Base-by-base conservation (phyloP, 352 stramenopile species). In the Thraustochytrium sp. region DNA sequence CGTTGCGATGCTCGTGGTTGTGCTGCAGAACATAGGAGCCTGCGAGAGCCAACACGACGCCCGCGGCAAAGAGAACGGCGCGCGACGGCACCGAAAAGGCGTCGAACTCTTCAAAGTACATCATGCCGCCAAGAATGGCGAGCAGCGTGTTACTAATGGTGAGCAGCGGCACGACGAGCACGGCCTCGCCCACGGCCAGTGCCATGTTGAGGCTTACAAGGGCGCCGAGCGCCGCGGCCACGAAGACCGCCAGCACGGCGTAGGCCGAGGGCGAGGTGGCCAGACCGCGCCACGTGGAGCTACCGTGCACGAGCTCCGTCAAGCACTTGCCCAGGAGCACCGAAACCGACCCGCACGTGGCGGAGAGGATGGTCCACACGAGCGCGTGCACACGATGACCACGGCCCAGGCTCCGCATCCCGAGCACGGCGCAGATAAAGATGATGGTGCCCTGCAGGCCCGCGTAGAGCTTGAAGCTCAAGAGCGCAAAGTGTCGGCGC, bases 161-260 rank as follows among this genome's bases (percentile, higher is more conserved):
- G 46, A 80, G 68, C 46, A n/a, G 63, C 42, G 68, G 68, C 1
- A 80, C 68, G 18, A 80, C 68, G 51, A 80, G 68, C 11, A 80
- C 29, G 4, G 68, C 68, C 38, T 80, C 68, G 34, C 68, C 68
- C 23, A 80, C 68, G 21, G 68, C 68, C 16, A 80, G 68, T 0
- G 68, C 68, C 68, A 80, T 80, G 26, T 80, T 80, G n/a, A 80
- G 68, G 38, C 68, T 80, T 13, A 80, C 68, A 21, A 80, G 68
- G 13, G 68, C 68, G 5, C 48, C 48, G 13, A 80, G 49, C 18
- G 68, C 68, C n/a, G 68, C 68, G 21, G 53, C 16, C 16, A 80
- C 34, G 31, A 80, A 80, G 44, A 80, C 37, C 3, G 37, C 26
- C 48, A 80, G 21, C 8, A 80, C 40, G 26, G 63, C 18, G 38